Base-by-base conservation (phyloP, 1,284 basidiomycete species). In the Cryptococcus sp. region DNA sequence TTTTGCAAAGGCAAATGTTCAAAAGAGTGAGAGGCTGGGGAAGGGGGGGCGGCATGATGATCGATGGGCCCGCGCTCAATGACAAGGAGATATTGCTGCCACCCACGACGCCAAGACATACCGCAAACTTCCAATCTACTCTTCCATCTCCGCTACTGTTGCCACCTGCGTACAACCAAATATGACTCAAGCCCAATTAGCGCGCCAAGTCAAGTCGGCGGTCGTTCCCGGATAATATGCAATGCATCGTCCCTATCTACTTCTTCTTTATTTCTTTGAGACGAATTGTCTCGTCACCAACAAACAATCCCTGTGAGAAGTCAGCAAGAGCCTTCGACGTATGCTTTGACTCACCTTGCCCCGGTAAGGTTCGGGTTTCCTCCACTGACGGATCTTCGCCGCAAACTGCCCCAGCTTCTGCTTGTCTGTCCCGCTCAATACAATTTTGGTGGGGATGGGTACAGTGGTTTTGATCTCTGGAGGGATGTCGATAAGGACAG, bases 321-420 rank as follows among this genome's bases (percentile, higher is more conserved):
- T 42, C 33, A 50, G 48, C 15, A 33, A 24, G 12, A 20, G 11
- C 40, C 50, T 20, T 18, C 1, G 50, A 1, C 16, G 5, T 44
- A 18, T 20, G 13, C 23, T 20, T 3, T 8, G 45, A 78, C 86
- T 56, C 70, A 91, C 91, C 83, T 96, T 94, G 68, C 92, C 93
- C 79, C 98, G 93, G 80, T 98, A 98, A 20, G 94, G 94, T 74
- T 98, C 96, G 15, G 95, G 95, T 67, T 87, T 87, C 64, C 95
- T 84, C 80, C 86, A 89, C 55, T 81, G 82, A 61, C 92, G 80
- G 36, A 98, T 88, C 67, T 86, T 84, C 16, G 91, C 91, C 0
- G 93, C 91, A 73, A 96, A 96, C 61, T 90, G 79, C 0, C 92
- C 93, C 42, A 98, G 76, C 56, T 83, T 71, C 63, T 82, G 79